Evolutionary conservation across 306 rosid genomes (phyloP).

Genomic region (Hippophae rhamnoides): DNA sequence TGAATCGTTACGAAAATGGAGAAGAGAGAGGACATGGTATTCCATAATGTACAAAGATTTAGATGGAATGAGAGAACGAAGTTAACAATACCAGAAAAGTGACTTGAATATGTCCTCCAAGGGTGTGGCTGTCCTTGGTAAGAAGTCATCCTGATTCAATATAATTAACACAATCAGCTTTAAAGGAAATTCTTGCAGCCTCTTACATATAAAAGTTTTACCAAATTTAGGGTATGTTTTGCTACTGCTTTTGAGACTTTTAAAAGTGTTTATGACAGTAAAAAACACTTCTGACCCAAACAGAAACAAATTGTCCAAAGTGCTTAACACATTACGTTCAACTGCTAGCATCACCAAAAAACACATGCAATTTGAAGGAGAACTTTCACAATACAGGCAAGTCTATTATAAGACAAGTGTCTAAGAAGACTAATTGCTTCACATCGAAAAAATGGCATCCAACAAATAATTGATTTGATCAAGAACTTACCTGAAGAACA

Average conservation of each 20-base stretch:
- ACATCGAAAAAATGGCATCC: background rate
- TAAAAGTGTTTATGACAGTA: background rate
- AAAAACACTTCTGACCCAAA: background rate
- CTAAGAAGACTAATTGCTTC: too few relatives aligned
- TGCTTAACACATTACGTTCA: background rate
- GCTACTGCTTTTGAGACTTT: background rate
- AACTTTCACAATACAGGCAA: constrained; percentile 2
- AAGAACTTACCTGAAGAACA: constrained; percentile 75
- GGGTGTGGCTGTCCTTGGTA: constrained; percentile 95
- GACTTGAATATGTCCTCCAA: constrained; percentile 97
- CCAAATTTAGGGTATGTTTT: background rate
- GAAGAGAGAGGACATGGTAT: too few relatives aligned
- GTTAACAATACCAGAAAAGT: constrained; percentile 64
- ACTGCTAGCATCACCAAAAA: constrained; percentile 7
- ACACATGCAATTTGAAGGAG: background rate
- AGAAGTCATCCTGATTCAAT: constrained; percentile 78
- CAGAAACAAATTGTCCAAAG: background rate
- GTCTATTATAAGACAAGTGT: constrained; percentile 4
- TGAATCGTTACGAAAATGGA: too few relatives aligned
- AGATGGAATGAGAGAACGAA: background rate
- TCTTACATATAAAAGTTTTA: background rate
- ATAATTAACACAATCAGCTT: constrained; percentile 22
- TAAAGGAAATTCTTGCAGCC: background rate
- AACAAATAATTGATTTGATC: background rate
- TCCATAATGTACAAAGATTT: too few relatives aligned